These are phyloP conservation scores for Aspergillus taichungensis DNA, from an alignment of 495 filamentous ascomycete species.

Conservation along the genomic window DNA sequence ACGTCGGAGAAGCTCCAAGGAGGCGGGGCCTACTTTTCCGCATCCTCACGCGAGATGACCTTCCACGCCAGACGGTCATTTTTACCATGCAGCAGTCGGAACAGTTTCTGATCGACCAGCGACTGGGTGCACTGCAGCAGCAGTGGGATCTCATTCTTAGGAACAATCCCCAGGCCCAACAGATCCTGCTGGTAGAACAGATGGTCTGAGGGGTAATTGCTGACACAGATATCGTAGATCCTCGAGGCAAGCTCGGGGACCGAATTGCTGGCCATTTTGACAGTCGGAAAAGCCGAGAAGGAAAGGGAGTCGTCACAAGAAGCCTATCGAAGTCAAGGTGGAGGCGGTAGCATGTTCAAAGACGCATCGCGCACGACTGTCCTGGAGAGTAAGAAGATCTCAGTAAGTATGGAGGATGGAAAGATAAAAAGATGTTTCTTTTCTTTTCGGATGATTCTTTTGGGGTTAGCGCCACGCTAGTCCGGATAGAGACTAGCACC, in stretches of 20 bases:
- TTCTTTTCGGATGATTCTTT: conserved; percentile 13
- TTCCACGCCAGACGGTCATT: conserved; percentile 55
- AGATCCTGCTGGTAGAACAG: conserved; percentile 62
- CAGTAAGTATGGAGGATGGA: conserved; percentile 11
- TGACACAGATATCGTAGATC: conserved; percentile 37
- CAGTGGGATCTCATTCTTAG: conserved; percentile 46
- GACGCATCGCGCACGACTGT: conserved; percentile 3
- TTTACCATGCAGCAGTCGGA: conserved; percentile 48
- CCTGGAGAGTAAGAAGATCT: conserved; percentile 2
- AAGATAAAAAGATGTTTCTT: conserved; percentile 25
- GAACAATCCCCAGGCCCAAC: conserved; percentile 50
- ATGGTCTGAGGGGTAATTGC: conserved; percentile 35
- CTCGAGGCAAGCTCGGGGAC: conserved; percentile 32
- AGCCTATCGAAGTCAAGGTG: conserved; percentile 14
- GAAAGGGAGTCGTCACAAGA: conserved; percentile 9
- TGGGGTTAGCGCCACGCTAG: conserved; percentile 15
- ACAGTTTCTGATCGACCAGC: conserved; percentile 57
- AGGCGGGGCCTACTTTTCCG: conserved; percentile 56
- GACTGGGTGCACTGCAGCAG: conserved; percentile 53
- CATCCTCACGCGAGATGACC: conserved; percentile 57
- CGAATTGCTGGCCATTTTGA: conserved; percentile 21
- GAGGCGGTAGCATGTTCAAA: conserved; percentile 24
- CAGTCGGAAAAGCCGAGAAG: background rate
- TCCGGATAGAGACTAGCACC: conserved; percentile 20
- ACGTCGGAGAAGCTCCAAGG: conserved; percentile 7